Base-by-base conservation (phyloP, 208 protist species). In the Angomonas deanei region DNA sequence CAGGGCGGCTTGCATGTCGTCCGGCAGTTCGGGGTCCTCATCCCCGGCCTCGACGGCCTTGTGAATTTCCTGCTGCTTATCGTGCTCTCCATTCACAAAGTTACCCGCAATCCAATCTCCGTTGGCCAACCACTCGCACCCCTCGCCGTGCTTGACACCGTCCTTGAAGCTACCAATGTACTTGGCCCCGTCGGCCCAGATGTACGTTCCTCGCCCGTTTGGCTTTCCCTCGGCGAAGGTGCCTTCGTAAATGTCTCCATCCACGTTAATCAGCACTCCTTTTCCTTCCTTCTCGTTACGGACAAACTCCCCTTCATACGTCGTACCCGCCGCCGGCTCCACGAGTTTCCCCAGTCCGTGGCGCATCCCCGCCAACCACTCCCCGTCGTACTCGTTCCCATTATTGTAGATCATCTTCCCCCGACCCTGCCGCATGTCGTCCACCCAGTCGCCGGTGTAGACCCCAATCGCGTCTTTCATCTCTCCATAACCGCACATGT, bases 101-200 rank as follows among this genome's bases (percentile, higher is more conserved):
- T 70, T 76, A 17, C 83, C 86, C 15, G 80, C 83, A 54, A 93
- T 76, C 81, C 83, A 91, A 61, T 84, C 74, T 8, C 86, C 86
- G 70, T 93, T 84, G 17, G 83, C 71, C 38, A 88, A 69, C 72
- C 82, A 88, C 70, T 93, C 86, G 56, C 83, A 88, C 21, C 90
- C 90, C 49, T 88, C 74, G 32, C 90, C 90, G 57, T 96, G 86
- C 72, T 81, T 91, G 21, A 91, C 48, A 36, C 88, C 88, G 73
- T 93, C 77, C 47, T 89, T 84, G 69, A 91, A 94, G 49, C 79
- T 77, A 17, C 91, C 91, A 28, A 87, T 80, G 69, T 94, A 96
- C 48, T 68, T 82, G 4, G 79, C 70, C 0, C 88, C 88, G 65
- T 97, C 86, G 0, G 80, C 74, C 78, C 87, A 94, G 32, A 82